Evolutionary conservation across 2,329 filamentous ascomycete genomes (phyloP).

Genomic region (Incumbomyces lentus): DNA sequence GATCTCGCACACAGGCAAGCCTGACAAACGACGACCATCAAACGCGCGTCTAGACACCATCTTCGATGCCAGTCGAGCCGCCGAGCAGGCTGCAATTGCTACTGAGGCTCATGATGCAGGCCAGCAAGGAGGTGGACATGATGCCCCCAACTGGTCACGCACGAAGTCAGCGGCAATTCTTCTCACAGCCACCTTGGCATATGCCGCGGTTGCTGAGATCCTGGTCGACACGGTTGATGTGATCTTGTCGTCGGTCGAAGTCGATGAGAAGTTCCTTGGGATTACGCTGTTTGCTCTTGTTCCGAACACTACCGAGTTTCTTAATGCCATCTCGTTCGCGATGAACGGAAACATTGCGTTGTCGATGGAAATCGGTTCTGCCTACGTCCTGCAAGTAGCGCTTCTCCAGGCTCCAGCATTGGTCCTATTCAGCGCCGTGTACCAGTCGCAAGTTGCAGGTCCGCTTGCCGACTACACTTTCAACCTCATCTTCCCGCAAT

Average conservation of each 20-base stretch:
- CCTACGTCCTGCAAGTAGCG: constrained; percentile 92
- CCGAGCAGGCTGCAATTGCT: constrained; percentile 38
- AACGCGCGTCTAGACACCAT: constrained; percentile 20
- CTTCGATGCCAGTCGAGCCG: constrained; percentile 30
- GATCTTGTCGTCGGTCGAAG: constrained; percentile 78
- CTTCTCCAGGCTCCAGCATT: constrained; percentile 87
- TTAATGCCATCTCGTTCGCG: constrained; percentile 97
- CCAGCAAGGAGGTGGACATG: constrained; percentile 60
- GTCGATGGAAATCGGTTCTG: constrained; percentile 97
- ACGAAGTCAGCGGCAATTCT: constrained; percentile 83
- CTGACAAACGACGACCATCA: constrained; percentile 26
- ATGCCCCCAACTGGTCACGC: constrained; percentile 97
- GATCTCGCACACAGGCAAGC: constrained; percentile 26
- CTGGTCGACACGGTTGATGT: constrained; percentile 94
- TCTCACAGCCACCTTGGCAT: constrained; percentile 77
- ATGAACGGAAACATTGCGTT: constrained; percentile 99
- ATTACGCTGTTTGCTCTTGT: constrained; percentile 95
- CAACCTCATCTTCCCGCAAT: constrained; percentile 86
- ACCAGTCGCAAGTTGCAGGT: constrained; percentile 45
- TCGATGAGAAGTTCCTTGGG: constrained; percentile 94
- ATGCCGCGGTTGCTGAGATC: constrained; percentile 96
- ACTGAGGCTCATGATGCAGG: constrained; percentile 30
- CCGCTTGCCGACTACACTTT: constrained; percentile 44
- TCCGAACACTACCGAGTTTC: constrained; percentile 94
- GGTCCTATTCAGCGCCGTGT: constrained; percentile 78